Percentiles rank a stretch among this genome's conserved stretches.
Evolutionary conservation across 129 eudicot species (phyloP).

Genomic region (Chrysanthemum lavandulifolium): DNA sequence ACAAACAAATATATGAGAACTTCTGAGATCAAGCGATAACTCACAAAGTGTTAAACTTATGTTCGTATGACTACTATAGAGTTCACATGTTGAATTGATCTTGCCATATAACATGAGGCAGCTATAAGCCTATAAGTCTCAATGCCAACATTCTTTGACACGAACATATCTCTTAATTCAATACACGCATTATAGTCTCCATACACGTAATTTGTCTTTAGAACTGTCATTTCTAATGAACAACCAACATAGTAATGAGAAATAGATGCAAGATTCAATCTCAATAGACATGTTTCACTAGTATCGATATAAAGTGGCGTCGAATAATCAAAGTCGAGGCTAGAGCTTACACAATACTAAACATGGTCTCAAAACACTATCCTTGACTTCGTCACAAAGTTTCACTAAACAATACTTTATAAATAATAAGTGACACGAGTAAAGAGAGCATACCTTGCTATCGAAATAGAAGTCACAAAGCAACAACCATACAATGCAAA

Average conservation of each 20-base stretch:
- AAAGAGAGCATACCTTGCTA: slow-evolving; percentile 31
- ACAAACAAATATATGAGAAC: too few relatives aligned
- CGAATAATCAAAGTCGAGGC: too few relatives aligned
- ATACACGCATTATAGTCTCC: not conserved
- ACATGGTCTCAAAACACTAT: slow-evolving; percentile 2
- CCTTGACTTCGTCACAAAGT: not conserved
- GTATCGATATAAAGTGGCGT: too few relatives aligned
- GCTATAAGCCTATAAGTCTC: not conserved
- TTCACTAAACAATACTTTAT: not conserved
- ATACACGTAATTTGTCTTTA: not conserved
- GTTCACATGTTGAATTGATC: not conserved
- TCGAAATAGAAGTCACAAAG: slow-evolving; percentile 37
- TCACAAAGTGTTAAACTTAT: too few relatives aligned
- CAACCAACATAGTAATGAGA: not conserved
- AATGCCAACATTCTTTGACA: not conserved
- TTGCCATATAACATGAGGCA: not conserved
- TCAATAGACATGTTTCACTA: not conserved
- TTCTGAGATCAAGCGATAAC: too few relatives aligned
- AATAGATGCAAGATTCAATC: not conserved
- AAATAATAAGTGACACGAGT: not conserved
- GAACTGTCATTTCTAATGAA: too few relatives aligned
- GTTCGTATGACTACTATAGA: not conserved
- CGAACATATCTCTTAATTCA: not conserved
- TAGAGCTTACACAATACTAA: not conserved
- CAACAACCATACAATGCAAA: slow-evolving; percentile 76